Evolutionary conservation across 108 stramenopile genomes (phyloP), one percentile per base, ranked within the genome.

Genomic region (Skeletonema potamos): DNA sequence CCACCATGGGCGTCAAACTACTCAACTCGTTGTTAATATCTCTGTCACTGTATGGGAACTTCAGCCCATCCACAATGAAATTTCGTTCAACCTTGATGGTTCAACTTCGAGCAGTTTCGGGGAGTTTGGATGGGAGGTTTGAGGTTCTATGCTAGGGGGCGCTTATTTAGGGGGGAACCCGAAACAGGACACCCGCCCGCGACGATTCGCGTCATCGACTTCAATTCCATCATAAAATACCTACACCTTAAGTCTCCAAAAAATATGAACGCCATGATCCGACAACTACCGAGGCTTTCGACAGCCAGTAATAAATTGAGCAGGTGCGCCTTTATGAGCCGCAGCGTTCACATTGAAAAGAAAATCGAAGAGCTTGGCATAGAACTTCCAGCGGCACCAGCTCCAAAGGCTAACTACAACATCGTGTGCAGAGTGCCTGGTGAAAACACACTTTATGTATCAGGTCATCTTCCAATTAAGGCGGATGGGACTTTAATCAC

Each of bases 321-420:
- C 2, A 54, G 66, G 32, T 48, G 68, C 27, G 43, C 64, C 39
- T 44, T 12, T 9, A 17, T 44, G 1, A 36, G 54, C 66, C 66
- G 66, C 36, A 63, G 1, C 28, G 46, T 93, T 33, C 92, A 93
- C 71, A 84, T 93, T 34, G 92, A 93, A 66, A 82, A 86, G 70
- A 77, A 82, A 27, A 63, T 93, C 10, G 82, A 90, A 63, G 87
- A 86, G 55, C 70, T 92, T 8, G 82, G 90, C 6, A 88, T 95
- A 56, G 81, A 62, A 44, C 73, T 97, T 8, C 96, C 96, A 7
- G 55, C 87, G 28, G 84, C 94, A 9, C 78, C 92, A 13, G 59
- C 66, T 26, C 93, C 96, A 48, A 88, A 89, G 36, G 96, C 91
- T 4, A 97, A 95, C 68, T 97, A 97, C 87, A 85, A 86, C 48